Evolutionary conservation across 23 red algal genomes (phyloP), one percentile per base, ranked within the genome.

Genomic region (Cyanidiococcus yangmingshanensis): DNA sequence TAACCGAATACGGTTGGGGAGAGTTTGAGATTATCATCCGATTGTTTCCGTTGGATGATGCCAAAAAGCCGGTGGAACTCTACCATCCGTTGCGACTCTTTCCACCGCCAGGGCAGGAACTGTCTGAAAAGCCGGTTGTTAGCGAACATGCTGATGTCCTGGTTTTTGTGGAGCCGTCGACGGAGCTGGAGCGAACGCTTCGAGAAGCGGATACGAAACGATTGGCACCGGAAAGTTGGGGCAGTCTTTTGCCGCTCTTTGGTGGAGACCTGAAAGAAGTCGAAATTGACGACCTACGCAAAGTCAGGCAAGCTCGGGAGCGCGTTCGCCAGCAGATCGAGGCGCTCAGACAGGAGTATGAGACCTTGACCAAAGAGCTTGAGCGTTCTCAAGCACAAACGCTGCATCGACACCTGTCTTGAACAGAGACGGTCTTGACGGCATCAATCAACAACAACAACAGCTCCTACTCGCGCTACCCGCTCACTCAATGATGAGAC

Each of bases 1-100:
- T 98, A 30, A 78, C 75, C 18, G 94, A 91, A 76, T 81, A 89
- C 76, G 94, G 94, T 39, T 98, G 94, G 94, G 94, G 94, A 26
- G 94, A 98, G 76, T 98, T 98, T 67, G 94, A 98, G 32, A 50
- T 91, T 12, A 39, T 92, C 37, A 88, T 98, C 32, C 76, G 89
- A 0, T 41, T 98, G 7, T 80, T 83, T 31, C 91, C 91, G 40
- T 37, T 83, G 16, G 84, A 88, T 74, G 31, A 80, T 68, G 21
- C 79, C 27, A 88, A 98, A 54, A 91, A 83, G 79, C 84, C 94
- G 0, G 88, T 91, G 38, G 94, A 98, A n/a, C 58, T 98, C 31
- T 86, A 83, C 83, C 94, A 98, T 51, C 82, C 87, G 50, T 67
- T 98, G 1, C 75, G 80, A 32, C 76, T 98, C 17, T 90, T 89